Conservation (phyloP, 352 stramenopile genomes). For the Globisporangium camurandrum region DNA sequence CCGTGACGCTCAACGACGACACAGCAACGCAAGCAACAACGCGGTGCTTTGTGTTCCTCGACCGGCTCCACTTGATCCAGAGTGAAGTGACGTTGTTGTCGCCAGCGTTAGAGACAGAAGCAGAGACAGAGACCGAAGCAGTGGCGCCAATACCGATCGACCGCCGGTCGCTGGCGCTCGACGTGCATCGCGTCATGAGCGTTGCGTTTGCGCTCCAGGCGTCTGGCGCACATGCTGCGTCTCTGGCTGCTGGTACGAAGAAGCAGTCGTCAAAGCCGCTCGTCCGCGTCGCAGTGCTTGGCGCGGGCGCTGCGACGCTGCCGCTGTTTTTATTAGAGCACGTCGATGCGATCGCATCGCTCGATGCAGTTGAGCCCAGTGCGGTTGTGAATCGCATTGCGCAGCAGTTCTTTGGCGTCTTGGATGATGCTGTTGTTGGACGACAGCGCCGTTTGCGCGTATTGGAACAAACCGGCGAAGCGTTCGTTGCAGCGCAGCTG, state of each 20-base stretch:
- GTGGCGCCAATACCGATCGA: conserved; percentile 18
- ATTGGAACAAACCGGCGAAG: conserved; percentile 34
- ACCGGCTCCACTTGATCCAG: conserved; percentile 63
- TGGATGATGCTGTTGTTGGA: conserved; percentile 11
- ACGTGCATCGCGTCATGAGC: conserved; percentile 62
- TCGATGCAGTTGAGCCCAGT: conserved; percentile 62
- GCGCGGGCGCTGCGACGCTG: conserved; percentile 46
- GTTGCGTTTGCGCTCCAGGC: conserved; percentile 19
- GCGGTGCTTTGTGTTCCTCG: conserved; percentile 67
- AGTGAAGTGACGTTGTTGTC: conserved; percentile 46
- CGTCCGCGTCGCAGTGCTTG: conserved; percentile 35
- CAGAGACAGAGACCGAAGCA: not conserved
- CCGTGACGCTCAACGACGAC: conserved; percentile 24
- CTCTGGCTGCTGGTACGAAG: not conserved
- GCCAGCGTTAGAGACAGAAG: not conserved
- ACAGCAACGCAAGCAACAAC: too few relatives aligned
- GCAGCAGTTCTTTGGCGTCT: conserved; percentile 37
- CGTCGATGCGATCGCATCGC: conserved; percentile 14
- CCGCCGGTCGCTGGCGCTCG: conserved; percentile 36
- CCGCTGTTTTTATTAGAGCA: conserved; percentile 48
- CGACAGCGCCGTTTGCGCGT: conserved; percentile 21
- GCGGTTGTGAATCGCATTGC: conserved; percentile 34
- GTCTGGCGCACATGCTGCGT: not conserved
- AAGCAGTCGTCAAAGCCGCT: conserved; percentile 1
- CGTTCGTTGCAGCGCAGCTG: conserved; percentile 23